Evolutionary conservation across 306 rosid genomes (phyloP).

Genomic region (Fragaria iinumae): DNA sequence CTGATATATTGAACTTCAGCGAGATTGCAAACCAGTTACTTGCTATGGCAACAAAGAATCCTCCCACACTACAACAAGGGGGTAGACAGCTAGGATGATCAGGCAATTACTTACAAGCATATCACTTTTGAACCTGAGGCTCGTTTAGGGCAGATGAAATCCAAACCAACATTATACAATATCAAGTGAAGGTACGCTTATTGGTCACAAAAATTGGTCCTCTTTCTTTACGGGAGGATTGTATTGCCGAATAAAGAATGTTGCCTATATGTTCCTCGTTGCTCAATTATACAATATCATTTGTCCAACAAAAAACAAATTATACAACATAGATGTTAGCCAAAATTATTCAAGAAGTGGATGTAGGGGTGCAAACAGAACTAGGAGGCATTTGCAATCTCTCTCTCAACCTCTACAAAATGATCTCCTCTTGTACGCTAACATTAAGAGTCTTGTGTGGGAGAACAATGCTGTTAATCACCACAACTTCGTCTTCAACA

Average conservation of each 20-base stretch:
- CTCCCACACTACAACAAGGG: too few relatives aligned
- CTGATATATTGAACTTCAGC: too few relatives aligned
- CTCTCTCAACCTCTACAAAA: constrained; percentile 22
- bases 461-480: constrained; percentile 52
- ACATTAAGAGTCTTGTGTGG: constrained; percentile 49
- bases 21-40: too few relatives aligned
- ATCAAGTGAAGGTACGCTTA: not conserved
- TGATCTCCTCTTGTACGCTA: constrained; percentile 50
- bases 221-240: not conserved
- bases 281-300: not conserved
- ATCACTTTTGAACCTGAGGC: too few relatives aligned
- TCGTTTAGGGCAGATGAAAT: not conserved
- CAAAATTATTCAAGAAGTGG: not conserved
- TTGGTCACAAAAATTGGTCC: not conserved
- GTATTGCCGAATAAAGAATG: not conserved
- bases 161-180: not conserved
- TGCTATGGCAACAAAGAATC: too few relatives aligned
- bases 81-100: too few relatives aligned
- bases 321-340: not conserved
- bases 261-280: not conserved
- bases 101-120: too few relatives aligned
- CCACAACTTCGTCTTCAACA: constrained; percentile 61
- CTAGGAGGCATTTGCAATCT: constrained; percentile 9
- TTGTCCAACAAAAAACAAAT: not conserved
- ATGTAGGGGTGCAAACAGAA: not conserved